Percentiles rank a stretch among this genome's conserved stretches.
Conservation (phyloP, 495 filamentous ascomycete species). For the Talaromyces trachyspermus region DNA sequence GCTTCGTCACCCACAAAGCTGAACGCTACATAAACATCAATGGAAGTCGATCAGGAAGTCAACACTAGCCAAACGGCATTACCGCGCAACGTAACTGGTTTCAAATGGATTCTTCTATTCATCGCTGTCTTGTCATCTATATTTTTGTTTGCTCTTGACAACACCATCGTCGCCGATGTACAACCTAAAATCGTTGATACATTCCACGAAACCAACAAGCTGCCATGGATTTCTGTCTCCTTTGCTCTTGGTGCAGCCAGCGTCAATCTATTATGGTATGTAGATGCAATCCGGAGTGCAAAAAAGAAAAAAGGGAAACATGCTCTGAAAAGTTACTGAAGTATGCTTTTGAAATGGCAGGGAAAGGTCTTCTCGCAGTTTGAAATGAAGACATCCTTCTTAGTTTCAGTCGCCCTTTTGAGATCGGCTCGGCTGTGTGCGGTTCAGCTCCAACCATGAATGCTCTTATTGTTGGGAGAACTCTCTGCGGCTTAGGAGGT, state of each 20-base stretch:
- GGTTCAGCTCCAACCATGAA: conserved; percentile 46
- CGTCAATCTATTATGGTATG: conserved; percentile 24
- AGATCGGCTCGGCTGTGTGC: conserved; percentile 45
- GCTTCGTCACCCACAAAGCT: too few relatives aligned
- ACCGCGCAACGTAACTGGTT: conserved; percentile 8
- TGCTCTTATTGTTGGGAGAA: conserved; percentile 46
- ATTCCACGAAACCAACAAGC: conserved; percentile 44
- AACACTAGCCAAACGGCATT: not conserved
- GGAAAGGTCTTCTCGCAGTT: conserved; percentile 44
- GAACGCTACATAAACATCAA: too few relatives aligned
- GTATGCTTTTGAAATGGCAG: too few relatives aligned
- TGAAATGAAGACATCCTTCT: conserved; percentile 46
- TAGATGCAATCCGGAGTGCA: too few relatives aligned
- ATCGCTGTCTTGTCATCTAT: conserved; percentile 36
- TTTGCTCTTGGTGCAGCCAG: conserved; percentile 44
- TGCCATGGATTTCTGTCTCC: conserved; percentile 50
- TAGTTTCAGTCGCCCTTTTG: conserved; percentile 43
- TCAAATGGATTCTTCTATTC: conserved; percentile 35
- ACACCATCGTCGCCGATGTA: conserved; percentile 55
- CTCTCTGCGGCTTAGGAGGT: conserved; percentile 30
- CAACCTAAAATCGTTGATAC: conserved; percentile 43
- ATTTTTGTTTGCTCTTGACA: conserved; percentile 53
- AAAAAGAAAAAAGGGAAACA: too few relatives aligned
- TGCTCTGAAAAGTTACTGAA: too few relatives aligned
- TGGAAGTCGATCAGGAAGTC: too few relatives aligned